Conservation (phyloP, 2,329 filamentous ascomycete genomes). For the Anthostomella pinea region DNA sequence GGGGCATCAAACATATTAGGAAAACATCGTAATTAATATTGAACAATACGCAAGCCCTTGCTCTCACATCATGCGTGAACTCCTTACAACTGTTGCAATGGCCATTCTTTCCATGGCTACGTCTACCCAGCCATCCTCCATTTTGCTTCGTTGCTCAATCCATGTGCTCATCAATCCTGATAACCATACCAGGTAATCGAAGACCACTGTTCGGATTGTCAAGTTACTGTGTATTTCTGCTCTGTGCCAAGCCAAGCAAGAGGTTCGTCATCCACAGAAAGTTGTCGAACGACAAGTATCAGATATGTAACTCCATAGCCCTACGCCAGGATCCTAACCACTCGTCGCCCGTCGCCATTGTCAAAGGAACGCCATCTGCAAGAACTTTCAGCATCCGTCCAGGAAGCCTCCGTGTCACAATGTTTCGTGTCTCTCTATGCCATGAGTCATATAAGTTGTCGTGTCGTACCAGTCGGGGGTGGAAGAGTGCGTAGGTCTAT, state of each 20-base stretch:
- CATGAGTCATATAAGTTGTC: slow-evolving; percentile 25
- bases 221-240: slow-evolving; percentile 5
- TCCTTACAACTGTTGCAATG: too few relatives aligned
- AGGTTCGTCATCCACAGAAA: too few relatives aligned
- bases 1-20: too few relatives aligned
- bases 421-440: slow-evolving; percentile 22
- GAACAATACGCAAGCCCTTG: too few relatives aligned
- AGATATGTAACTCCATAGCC: slow-evolving; percentile 9
- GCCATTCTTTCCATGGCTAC: too few relatives aligned
- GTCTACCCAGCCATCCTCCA: too few relatives aligned
- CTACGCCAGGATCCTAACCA: slow-evolving; percentile 10
- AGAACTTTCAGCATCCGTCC: slow-evolving; percentile 10
- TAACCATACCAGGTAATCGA: too few relatives aligned
- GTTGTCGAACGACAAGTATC: slow-evolving; percentile 7
- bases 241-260: slow-evolving; percentile 13
- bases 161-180: too few relatives aligned
- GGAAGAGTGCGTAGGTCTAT: slow-evolving; percentile 10
- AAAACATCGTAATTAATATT: too few relatives aligned
- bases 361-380: slow-evolving; percentile 18
- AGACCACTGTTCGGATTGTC: too few relatives aligned
- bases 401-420: slow-evolving; percentile 15
- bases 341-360: slow-evolving; percentile 10
- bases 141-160: too few relatives aligned
- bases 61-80: too few relatives aligned
- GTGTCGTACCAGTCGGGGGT: slow-evolving; percentile 18